These are phyloP conservation scores for Diaporthe longicolla DNA, from an alignment of 2,329 filamentous ascomycete genomes.

Conservation along the genomic window DNA sequence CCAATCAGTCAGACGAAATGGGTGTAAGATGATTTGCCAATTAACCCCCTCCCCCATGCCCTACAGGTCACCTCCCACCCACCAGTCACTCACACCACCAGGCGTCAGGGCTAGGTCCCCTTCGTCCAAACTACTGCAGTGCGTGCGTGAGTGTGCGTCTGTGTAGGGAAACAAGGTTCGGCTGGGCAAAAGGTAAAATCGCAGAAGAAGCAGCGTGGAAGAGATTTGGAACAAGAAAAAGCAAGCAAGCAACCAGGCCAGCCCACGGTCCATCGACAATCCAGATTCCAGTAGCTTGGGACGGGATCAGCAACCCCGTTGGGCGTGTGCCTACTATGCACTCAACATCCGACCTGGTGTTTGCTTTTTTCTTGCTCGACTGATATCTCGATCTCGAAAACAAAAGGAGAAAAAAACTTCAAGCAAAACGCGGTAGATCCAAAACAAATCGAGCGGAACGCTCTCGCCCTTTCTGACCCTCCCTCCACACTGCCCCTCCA, in stretches of 20 bases:
- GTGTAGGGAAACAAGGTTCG: slow-evolving; percentile 18
- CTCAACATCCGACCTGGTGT: neutral
- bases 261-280: slow-evolving; percentile 5
- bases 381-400: slow-evolving; percentile 1
- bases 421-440: neutral
- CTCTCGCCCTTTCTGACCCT: slow-evolving; percentile 1
- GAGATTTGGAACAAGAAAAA: neutral
- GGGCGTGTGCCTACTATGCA: neutral
- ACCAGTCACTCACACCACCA: neutral
- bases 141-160: slow-evolving; percentile 35
- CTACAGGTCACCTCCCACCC: slow-evolving; percentile 10
- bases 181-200: slow-evolving; percentile 25
- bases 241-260: neutral
- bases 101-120: neutral
- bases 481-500: neutral
- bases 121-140: slow-evolving; percentile 23
- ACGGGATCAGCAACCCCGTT: slow-evolving; percentile 19
- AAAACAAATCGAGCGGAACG: neutral
- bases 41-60: neutral
- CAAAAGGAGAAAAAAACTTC: neutral
- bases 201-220: neutral
- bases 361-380: too few relatives aligned
- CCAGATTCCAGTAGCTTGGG: slow-evolving; percentile 28
- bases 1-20: slow-evolving; percentile 25
- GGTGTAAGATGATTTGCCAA: slow-evolving; percentile 42